A percentile compares a stretch with the other conserved stretches of the same genome.
These are phyloP conservation scores for Talaromyces thailandensis DNA, from an alignment of 495 filamentous ascomycete genomes.

Conservation along the genomic window DNA sequence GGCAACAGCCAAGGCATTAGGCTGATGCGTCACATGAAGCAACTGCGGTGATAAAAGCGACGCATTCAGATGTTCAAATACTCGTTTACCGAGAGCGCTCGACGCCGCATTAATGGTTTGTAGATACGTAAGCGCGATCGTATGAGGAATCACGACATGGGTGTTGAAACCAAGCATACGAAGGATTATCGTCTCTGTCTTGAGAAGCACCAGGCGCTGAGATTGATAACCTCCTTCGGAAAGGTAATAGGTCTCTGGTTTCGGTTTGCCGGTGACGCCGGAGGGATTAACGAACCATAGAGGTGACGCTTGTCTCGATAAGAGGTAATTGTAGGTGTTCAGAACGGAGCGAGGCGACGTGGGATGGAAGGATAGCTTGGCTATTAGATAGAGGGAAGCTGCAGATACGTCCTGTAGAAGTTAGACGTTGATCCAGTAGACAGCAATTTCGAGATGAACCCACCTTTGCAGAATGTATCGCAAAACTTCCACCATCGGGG, in stretches of 20 bases:
- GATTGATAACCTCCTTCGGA: constrained; percentile 62
- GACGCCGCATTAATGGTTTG: constrained; percentile 65
- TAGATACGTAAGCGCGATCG: constrained; percentile 85
- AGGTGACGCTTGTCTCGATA: constrained; percentile 51
- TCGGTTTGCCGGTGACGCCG: constrained; percentile 22
- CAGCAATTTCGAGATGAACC: neutral
- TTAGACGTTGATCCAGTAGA: neutral
- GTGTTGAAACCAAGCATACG: constrained; percentile 71
- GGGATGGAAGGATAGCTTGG: constrained; percentile 75
- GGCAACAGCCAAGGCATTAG: constrained; percentile 72
- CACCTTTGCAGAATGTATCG: constrained; percentile 48
- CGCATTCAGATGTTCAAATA: constrained; percentile 72
- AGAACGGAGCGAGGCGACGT: constrained; percentile 68
- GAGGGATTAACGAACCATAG: constrained; percentile 41
- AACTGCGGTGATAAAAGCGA: constrained; percentile 79
- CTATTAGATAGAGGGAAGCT: constrained; percentile 68
- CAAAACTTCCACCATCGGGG: constrained; percentile 52
- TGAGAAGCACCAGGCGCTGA: constrained; percentile 52
- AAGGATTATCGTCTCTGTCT: constrained; percentile 65
- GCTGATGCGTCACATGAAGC: constrained; percentile 87
- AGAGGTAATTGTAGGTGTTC: constrained; percentile 77
- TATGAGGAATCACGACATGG: constrained; percentile 75
- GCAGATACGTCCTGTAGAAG: constrained; percentile 64
- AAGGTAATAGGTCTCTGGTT: constrained; percentile 58
- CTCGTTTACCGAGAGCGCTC: constrained; percentile 46